These are phyloP conservation scores for Linnemannia exigua DNA, from an alignment of 192 early-diverging fungal species.

Conservation along the genomic window DNA sequence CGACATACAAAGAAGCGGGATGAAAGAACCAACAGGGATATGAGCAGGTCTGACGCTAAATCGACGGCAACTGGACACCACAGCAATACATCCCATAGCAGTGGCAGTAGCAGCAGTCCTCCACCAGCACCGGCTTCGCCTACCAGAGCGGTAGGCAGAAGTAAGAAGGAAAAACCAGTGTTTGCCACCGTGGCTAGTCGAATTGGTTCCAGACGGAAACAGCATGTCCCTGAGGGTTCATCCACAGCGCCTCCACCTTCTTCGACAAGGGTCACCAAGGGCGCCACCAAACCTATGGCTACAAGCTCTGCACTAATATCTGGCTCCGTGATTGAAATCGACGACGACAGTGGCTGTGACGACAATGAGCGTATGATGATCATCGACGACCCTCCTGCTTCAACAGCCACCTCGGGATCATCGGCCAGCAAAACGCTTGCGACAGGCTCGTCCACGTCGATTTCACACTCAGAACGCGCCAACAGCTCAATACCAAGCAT, in stretches of 20 bases:
- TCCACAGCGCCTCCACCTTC: not conserved
- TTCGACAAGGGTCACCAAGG: not conserved
- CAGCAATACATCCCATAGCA: not conserved
- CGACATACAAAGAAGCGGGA: not conserved
- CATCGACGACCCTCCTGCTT: not conserved
- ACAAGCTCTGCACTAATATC: not conserved
- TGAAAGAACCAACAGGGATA: not conserved
- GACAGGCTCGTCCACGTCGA: not conserved
- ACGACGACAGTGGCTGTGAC: not conserved
- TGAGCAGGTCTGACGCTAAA: not conserved
- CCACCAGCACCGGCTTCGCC: not conserved
- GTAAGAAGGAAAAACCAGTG: slow-evolving; percentile 22
- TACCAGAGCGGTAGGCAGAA: not conserved
- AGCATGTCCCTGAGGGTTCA: not conserved
- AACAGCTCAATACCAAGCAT: not conserved
- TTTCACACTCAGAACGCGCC: not conserved
- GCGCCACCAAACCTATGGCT: not conserved
- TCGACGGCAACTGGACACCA: not conserved
- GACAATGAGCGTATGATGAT: not conserved
- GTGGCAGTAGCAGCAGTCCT: not conserved
- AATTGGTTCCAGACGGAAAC: slow-evolving; percentile 28
- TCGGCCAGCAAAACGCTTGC: not conserved
- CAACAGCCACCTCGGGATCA: not conserved
- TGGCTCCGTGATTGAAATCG: not conserved
- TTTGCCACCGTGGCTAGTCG: slow-evolving; percentile 6